phyloP scores from a whole-genome alignment of 2,329 filamentous ascomycete genomes.

The Ophiostoma piceae region DNA sequence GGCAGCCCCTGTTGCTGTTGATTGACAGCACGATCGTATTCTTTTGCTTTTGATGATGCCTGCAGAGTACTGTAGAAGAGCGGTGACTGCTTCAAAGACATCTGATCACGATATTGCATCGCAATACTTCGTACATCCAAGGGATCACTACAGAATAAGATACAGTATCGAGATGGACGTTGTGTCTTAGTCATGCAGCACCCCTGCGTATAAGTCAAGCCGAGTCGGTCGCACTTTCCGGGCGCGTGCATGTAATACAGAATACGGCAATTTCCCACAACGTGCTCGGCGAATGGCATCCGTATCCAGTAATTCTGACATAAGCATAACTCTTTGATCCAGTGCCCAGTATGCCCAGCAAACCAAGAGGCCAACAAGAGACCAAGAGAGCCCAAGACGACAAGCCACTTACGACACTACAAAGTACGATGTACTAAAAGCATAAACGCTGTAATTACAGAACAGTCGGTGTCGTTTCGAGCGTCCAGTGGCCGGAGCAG shows the following conservation, averaged over 20 bases:
- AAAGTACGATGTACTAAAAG: not conserved
- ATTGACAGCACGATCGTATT: constrained; percentile 12
- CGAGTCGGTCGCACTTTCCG: constrained; percentile 4
- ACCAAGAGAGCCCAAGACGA: not conserved
- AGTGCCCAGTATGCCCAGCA: not conserved
- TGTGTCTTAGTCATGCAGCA: constrained; percentile 7
- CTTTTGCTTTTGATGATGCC: too few species aligned
- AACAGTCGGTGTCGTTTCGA: constrained; percentile 5
- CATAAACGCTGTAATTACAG: not conserved
- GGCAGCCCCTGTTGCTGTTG: constrained; percentile 18
- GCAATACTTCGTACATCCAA: not conserved
- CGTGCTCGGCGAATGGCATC: not conserved
- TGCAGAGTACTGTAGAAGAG: not conserved
- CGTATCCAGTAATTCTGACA: not conserved
- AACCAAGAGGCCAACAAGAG: not conserved
- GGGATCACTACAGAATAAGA: not conserved
- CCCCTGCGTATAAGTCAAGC: constrained; percentile 2
- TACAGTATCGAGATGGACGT: not conserved
- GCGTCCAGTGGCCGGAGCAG: constrained; percentile 18
- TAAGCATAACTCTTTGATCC: not conserved
- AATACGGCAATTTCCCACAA: not conserved
- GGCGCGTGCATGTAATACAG: not conserved
- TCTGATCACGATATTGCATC: not conserved
- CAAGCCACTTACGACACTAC: not conserved
- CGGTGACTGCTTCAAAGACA: not conserved